Base-by-base conservation (phyloP, 805 yeast species). In the Scheffersomyces lignosus region DNA sequence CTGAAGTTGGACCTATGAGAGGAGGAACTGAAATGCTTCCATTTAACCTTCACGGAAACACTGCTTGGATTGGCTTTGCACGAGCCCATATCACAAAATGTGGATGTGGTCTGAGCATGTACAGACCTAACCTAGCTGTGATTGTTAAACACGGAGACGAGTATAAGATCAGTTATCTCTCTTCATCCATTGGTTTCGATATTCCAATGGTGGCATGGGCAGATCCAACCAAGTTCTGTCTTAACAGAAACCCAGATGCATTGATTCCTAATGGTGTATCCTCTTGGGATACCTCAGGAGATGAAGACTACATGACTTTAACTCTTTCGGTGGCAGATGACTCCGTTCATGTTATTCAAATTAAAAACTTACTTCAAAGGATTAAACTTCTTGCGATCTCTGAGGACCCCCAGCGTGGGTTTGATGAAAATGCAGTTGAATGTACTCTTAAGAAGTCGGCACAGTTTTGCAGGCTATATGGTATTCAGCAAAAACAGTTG, bases 271-370 rank as follows among this genome's bases (percentile, higher is more conserved):
- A 54, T 33, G 52, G 49, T 3, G 37, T 51, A 13, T 43, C 48
- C 6, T 23, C 22, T 2, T 51, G 54, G 56, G 27, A 16, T 4
- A 20, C 43, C 18, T 14, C 13, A 16, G n/a, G 48, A 37, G 27
- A 22, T 18, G 18, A n/a, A 3, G 35, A 36, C 22, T 49, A 50
- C 24, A 36, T 66, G 44, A 56, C 69, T 2, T 51, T 70, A 16
- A 47, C 71, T 3, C 45, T 64, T 8, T 66, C 72, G 1, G 61
- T 62, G 16, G 60, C 64, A 6, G 74, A 70, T 45, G 44, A 48
- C 18, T 65, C 69, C 12, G 65, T 65, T 12, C 60, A 60, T 32
- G 47, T 58, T 9, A 40, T 69, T 12, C 64, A 66, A 38, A 48
- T 69, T 8, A 54, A 49, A 32, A 68, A 70, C 2, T 37, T 66